Conservation (phyloP, 1,139 yeast genomes). For the Saccharomycopsis crataegensis region DNA sequence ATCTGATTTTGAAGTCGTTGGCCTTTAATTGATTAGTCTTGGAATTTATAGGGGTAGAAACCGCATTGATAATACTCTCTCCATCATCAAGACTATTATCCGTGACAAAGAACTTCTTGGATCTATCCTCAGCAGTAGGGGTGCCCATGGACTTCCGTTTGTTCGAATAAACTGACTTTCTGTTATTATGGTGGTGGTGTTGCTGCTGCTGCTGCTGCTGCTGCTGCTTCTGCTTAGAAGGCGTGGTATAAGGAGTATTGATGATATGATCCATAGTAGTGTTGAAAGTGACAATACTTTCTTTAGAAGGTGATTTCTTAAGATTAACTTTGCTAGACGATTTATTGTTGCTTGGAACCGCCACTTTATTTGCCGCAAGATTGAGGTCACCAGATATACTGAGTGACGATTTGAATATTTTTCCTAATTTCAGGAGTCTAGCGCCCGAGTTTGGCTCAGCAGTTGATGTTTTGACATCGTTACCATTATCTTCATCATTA, state of each 20-base stretch:
- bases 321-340: not conserved
- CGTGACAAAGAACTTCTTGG: not conserved
- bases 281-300: slow-evolving; percentile 3
- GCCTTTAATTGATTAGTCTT: not conserved
- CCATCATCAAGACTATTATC: not conserved
- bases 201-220: too few species aligned
- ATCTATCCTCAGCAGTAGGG: not conserved
- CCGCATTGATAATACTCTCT: not conserved
- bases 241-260: slow-evolving; percentile 9
- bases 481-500: not conserved
- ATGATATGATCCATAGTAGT: slow-evolving; percentile 6
- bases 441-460: not conserved
- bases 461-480: not conserved
- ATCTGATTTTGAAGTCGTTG: slow-evolving; percentile 1
- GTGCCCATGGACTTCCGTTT: not conserved
- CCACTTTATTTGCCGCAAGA: not conserved
- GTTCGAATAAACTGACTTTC: not conserved
- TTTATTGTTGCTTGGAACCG: not conserved
- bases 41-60: not conserved
- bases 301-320: slow-evolving; percentile 1
- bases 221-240: not conserved
- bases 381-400: slow-evolving; percentile 2
- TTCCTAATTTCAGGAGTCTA: not conserved
- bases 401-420: slow-evolving; percentile 10
- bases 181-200: not conserved